Conservation (phyloP, 169 alveolate genomes). For the Cryptosporidium parvum region DNA sequence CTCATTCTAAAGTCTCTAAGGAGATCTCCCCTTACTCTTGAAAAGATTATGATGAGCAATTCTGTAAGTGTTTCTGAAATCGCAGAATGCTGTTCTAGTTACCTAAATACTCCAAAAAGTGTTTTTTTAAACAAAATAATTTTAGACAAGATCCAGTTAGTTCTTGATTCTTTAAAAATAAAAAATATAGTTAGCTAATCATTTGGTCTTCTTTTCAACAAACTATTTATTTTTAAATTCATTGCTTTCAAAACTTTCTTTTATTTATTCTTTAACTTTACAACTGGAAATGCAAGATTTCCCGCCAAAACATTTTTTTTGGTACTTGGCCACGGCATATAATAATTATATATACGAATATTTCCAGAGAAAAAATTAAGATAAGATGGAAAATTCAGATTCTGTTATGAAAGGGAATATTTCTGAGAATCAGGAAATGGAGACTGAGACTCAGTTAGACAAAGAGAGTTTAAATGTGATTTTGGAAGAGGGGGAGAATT, state of each 20-base stretch:
- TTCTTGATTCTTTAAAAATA: conserved; percentile 6
- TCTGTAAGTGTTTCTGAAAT: conserved; percentile 12
- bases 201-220: not conserved
- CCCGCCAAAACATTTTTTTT: not conserved
- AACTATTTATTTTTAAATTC: not conserved
- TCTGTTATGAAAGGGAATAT: not conserved
- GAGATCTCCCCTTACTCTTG: conserved; percentile 22
- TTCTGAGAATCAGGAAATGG: not conserved
- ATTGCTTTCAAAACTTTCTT: not conserved
- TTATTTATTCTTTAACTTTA: not conserved
- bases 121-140: not conserved
- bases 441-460: not conserved
- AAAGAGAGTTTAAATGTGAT: not conserved
- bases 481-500: conserved; percentile 62
- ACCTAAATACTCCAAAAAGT: conserved; percentile 33
- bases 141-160: conserved; percentile 6
- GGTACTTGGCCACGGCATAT: not conserved
- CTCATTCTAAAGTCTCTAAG: conserved; percentile 16
- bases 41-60: conserved; percentile 39
- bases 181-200: not conserved
- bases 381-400: not conserved
- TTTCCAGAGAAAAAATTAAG: not conserved
- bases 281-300: not conserved
- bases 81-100: conserved; percentile 42
- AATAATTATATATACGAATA: not conserved